phyloP scores from a whole-genome alignment of 208 protist genomes.

The Leishmania tarentolae region DNA sequence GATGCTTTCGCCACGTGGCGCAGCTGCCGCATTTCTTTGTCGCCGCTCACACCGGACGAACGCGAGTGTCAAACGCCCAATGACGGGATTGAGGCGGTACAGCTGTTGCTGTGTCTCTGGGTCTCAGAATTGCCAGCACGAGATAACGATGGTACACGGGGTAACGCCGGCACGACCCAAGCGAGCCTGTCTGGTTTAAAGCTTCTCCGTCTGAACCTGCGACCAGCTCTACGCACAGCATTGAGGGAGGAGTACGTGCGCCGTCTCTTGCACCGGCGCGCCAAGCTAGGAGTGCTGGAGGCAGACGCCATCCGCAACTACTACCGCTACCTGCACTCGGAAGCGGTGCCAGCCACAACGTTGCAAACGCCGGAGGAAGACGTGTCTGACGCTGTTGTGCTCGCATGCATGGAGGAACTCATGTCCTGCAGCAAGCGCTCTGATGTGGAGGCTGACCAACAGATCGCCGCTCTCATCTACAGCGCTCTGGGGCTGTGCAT shows the following conservation, averaged over 20 bases:
- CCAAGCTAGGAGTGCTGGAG: slow-evolving; percentile 22
- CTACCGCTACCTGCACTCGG: slow-evolving; percentile 34
- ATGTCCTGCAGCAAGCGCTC: slow-evolving; percentile 7
- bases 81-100: slow-evolving; percentile 30
- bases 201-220: slow-evolving; percentile 38
- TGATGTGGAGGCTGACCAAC: slow-evolving; percentile 19
- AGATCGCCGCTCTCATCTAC: slow-evolving; percentile 35
- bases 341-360: background rate
- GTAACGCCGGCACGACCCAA: background rate
- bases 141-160: background rate
- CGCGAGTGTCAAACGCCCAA: slow-evolving; percentile 7
- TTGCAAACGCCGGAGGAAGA: background rate
- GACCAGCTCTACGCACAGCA: slow-evolving; percentile 18
- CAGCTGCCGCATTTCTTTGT: slow-evolving; percentile 31
- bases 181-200: slow-evolving; percentile 19
- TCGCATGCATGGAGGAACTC: slow-evolving; percentile 29
- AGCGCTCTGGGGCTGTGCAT: slow-evolving; percentile 48
- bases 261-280: slow-evolving; percentile 31
- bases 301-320: slow-evolving; percentile 33
- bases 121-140: slow-evolving; percentile 20
- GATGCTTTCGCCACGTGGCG: slow-evolving; percentile 62
- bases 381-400: slow-evolving; percentile 14
- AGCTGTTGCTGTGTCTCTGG: slow-evolving; percentile 43
- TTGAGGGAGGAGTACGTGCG: slow-evolving; percentile 45
- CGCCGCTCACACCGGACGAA: slow-evolving; percentile 36